Evolutionary conservation across 179 eudicot species (phyloP), one percentile per base, ranked within the genome.

Genomic region (Pouteria campechiana): DNA sequence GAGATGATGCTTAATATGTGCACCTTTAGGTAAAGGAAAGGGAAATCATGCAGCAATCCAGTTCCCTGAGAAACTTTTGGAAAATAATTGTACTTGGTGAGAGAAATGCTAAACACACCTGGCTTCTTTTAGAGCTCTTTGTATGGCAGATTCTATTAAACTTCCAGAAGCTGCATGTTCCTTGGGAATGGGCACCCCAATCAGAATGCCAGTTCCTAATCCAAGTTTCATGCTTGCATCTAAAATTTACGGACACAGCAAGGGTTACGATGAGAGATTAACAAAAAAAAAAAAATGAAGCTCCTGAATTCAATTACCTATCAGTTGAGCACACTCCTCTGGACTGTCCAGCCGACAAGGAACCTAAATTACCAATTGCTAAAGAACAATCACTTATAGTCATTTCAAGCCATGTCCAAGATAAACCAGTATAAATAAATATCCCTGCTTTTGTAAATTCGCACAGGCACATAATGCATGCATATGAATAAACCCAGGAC

Each of bases 101-200:
- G n/a, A n/a, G n/a, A n/a, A n/a, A n/a, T n/a, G n/a, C n/a, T n/a
- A n/a, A n/a, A n/a, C 36, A 16, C 42, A 86, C 98, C 81, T 58
- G 37, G 98, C 94, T 75, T 90, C 98, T 41, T 37, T 51, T 10
- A 90, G 65, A 56, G 98, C 94, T 64, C 45, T 69, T 48, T 87
- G 94, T 49, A 79, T 79, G 34, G 99, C 99, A 50, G 82, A 66
- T 55, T 90, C 99, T 25, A 87, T 69, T 17, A 75, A 31, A 37
- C 59, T 72, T 54, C 96, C 99, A 21, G 94, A 82, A 57, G 94
- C 79, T 60, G 99, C 61, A 52, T 82, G 76, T 42, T 90, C 75
- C 46, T 74, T 78, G 7, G 99, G 99, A 50, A 90, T 79, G 11
- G 99, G 96, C 48, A 82, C 85, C 16, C 92, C 94, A 68, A 87